Base-by-base conservation (phyloP, 2,329 filamentous ascomycete genomes). In the Exophiala bonariae region DNA sequence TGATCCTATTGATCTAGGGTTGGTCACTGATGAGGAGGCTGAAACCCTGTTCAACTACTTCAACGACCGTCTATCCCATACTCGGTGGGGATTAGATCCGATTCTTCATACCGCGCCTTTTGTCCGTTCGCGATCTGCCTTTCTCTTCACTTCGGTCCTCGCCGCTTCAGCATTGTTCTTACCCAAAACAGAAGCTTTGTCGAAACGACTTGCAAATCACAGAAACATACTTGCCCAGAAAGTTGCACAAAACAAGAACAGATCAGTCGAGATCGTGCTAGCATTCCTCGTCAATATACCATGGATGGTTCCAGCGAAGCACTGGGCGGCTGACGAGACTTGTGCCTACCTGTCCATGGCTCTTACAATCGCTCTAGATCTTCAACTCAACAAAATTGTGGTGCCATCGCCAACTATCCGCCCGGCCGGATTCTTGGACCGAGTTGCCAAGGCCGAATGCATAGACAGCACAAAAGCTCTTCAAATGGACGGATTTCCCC, bases 211-310 rank as follows among this genome's bases (percentile, higher is more conserved):
- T 1, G 81, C 82, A 0, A 76, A 79, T 42, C 85, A 89, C 55
- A 78, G 78, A 52, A 82, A 80, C 52, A 72, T 72, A 18, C 74
- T 89, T 3, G 84, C 82, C 0, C 77, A 82, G 19, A 74, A 78
- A 20, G 76, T 88, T 34, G 81, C 85, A 40, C 67, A 75, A 0
- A 75, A 78, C 36, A 79, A 83, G 2, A 78, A 82, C 58, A 78
- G 83, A 46, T 89, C 85, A 0, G 83, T 87, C 4, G 85, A 89
- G 61, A 87, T 89, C 46, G 81, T 89, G 0, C 69, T 89, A 1
- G 85, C 82, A 0, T 88, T 88, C 60, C 85, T 89, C 80, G 77
- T 87, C 23, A 87, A 87, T 51, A 78, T 89, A 5, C 85, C 85
- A 0, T 89, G 85, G 85, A 87, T 88, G 77, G 80, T 80, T 22